phyloP scores from a whole-genome alignment of 306 rosid species.

The Inga leiocalycina region DNA sequence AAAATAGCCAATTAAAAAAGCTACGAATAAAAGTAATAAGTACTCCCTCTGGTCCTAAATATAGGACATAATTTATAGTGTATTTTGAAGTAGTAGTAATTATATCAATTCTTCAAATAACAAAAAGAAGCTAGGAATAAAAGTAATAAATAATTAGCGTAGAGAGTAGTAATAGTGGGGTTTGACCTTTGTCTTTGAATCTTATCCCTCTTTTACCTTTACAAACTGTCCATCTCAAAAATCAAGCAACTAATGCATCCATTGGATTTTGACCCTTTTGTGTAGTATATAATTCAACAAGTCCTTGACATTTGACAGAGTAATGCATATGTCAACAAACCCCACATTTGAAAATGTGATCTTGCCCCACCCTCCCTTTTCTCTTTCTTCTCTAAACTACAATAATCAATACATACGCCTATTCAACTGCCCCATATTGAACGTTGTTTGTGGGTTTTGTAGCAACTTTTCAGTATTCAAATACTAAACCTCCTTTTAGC shows the following conservation, averaged over 20 bases:
- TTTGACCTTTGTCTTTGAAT: neutral
- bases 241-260: constrained; percentile 13
- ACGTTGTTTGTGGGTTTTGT: neutral
- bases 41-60: too few relatives aligned
- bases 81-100: too few relatives aligned
- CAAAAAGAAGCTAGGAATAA: neutral
- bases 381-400: constrained; percentile 19
- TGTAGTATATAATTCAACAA: constrained; percentile 17
- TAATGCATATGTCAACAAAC: constrained; percentile 43
- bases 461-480: constrained; percentile 28
- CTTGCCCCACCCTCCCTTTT: constrained; percentile 17
- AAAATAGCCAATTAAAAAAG: neutral
- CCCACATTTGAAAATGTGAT: constrained; percentile 43
- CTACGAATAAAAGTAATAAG: neutral
- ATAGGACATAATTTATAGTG: too few relatives aligned
- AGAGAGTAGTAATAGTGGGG: neutral
- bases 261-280: constrained; percentile 35
- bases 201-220: constrained; percentile 30
- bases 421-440: constrained; percentile 37
- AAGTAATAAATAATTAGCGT: constrained; percentile 10
- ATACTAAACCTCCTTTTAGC: constrained; percentile 27
- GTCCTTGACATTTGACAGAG: constrained; percentile 7
- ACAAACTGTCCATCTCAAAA: constrained; percentile 33
- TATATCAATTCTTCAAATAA: neutral
- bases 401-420: constrained; percentile 23